These are phyloP conservation scores for Hansenula sp. DNA, from an alignment of 1,139 yeast species.

Conservation along the genomic window DNA sequence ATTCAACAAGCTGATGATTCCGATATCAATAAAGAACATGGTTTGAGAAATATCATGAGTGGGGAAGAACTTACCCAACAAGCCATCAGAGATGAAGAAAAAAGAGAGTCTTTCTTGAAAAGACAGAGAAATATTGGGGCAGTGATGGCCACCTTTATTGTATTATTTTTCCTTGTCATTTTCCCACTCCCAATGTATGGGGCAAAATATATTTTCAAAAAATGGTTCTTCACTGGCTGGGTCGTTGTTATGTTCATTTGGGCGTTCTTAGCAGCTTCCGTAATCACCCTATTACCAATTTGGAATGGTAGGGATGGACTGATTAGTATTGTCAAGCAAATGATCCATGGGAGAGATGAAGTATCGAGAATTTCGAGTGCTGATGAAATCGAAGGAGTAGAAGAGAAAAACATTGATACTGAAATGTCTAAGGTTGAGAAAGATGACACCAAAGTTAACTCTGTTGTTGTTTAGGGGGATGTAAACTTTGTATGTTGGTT, in stretches of 20 bases:
- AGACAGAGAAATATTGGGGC: constrained; percentile 2
- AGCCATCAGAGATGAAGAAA: constrained; percentile 14
- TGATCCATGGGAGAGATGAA: not conserved
- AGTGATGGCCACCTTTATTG: not conserved
- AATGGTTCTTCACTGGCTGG: constrained; percentile 33
- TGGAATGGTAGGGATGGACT: constrained; percentile 29
- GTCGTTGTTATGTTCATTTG: constrained; percentile 36
- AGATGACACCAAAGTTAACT: too few relatives aligned
- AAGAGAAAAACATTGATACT: too few relatives aligned
- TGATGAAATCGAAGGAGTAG: too few relatives aligned
- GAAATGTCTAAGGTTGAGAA: too few relatives aligned
- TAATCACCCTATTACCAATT: constrained; percentile 32
- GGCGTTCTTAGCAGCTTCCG: constrained; percentile 30
- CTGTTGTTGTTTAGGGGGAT: too few relatives aligned
- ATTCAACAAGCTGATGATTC: constrained; percentile 23
- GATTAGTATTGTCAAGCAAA: not conserved
- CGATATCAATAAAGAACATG: constrained; percentile 23
- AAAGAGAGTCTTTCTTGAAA: constrained; percentile 16
- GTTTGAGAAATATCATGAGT: constrained; percentile 25
- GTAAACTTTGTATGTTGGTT: too few relatives aligned
- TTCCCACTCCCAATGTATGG: constrained; percentile 34
- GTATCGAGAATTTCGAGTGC: too few relatives aligned
- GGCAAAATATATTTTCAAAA: constrained; percentile 28
- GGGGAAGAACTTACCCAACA: constrained; percentile 29
- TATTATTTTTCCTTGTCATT: constrained; percentile 20